These are phyloP conservation scores for Willaertia magna DNA, from an alignment of 208 protist genomes.

Conservation along the genomic window DNA sequence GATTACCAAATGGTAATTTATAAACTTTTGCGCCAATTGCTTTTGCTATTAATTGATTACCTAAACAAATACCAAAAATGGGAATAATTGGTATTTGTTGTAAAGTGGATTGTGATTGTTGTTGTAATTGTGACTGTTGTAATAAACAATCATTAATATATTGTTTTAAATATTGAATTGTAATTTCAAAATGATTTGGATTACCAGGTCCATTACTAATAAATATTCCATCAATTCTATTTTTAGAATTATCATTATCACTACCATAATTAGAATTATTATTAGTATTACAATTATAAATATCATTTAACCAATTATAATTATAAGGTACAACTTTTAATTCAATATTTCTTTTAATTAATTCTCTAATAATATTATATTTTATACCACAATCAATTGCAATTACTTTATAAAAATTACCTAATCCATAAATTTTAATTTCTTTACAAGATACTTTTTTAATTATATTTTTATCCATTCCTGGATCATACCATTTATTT, in stretches of 20 bases:
- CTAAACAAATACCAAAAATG: constrained; percentile 97
- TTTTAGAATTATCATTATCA: too few relatives aligned
- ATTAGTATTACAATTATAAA: constrained; percentile 35
- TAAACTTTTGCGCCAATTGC: constrained; percentile 77
- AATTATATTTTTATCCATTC: constrained; percentile 73
- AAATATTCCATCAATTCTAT: constrained; percentile 78
- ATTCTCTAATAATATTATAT: constrained; percentile 31
- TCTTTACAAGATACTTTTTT: constrained; percentile 74
- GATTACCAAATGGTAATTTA: constrained; percentile 97
- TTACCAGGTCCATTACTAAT: constrained; percentile 86
- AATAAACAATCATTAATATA: too few relatives aligned
- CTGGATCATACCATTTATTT: constrained; percentile 86
- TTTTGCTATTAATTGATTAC: constrained; percentile 90
- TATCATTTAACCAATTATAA: constrained; percentile 80
- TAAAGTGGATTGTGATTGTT: too few relatives aligned
- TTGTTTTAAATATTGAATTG: constrained; percentile 80
- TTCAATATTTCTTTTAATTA: constrained; percentile 17
- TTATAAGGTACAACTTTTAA: constrained; percentile 68
- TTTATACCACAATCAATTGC: constrained; percentile 71
- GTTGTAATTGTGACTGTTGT: constrained; percentile 14
- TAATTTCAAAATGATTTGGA: constrained; percentile 62
- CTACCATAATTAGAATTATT: too few relatives aligned
- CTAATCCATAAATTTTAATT: constrained; percentile 60
- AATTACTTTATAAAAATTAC: constrained; percentile 40
- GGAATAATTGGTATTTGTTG: constrained; percentile 54